phyloP scores from a whole-genome alignment of 352 stramenopile genomes.

The Phytophthora macrochlamydospora region DNA sequence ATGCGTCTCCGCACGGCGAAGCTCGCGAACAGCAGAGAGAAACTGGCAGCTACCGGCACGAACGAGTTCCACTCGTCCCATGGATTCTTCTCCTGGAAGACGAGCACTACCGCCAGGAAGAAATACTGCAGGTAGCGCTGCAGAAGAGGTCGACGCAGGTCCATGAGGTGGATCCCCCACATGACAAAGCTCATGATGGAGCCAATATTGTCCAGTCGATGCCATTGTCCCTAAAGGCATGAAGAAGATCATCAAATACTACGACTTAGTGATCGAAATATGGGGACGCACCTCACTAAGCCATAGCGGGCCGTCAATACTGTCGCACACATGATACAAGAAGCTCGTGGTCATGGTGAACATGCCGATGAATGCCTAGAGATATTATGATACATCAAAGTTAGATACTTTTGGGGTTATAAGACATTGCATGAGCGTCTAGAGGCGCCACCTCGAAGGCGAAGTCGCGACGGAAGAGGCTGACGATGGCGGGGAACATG shows the following conservation, averaged over 20 bases:
- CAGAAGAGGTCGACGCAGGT: slow-evolving; percentile 42
- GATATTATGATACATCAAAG: neutral
- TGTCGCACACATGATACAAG: slow-evolving; percentile 82
- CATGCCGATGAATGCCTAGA: slow-evolving; percentile 71
- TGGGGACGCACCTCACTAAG: slow-evolving; percentile 55
- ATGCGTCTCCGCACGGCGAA: slow-evolving; percentile 47
- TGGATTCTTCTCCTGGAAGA: slow-evolving; percentile 81
- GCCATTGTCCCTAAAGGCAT: slow-evolving; percentile 64
- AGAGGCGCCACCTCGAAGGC: slow-evolving; percentile 67
- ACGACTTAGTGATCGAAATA: neutral
- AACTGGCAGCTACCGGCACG: slow-evolving; percentile 50
- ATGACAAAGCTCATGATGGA: slow-evolving; percentile 85
- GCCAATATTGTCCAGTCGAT: slow-evolving; percentile 82
- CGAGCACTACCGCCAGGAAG: slow-evolving; percentile 64
- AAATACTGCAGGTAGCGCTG: slow-evolving; percentile 73
- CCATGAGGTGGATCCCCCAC: slow-evolving; percentile 82
- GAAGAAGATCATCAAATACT: neutral
- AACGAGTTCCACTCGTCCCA: slow-evolving; percentile 71
- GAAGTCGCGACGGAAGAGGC: slow-evolving; percentile 58
- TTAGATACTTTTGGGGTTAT: slow-evolving; percentile 4
- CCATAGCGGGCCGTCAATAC: slow-evolving; percentile 75
- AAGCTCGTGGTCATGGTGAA: slow-evolving; percentile 86
- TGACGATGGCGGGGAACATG: slow-evolving; percentile 75
- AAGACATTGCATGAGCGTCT: neutral
- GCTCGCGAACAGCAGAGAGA: slow-evolving; percentile 47